Conservation (phyloP, 169 alveolate genomes). For the Plasmodium gallinaceum region DNA sequence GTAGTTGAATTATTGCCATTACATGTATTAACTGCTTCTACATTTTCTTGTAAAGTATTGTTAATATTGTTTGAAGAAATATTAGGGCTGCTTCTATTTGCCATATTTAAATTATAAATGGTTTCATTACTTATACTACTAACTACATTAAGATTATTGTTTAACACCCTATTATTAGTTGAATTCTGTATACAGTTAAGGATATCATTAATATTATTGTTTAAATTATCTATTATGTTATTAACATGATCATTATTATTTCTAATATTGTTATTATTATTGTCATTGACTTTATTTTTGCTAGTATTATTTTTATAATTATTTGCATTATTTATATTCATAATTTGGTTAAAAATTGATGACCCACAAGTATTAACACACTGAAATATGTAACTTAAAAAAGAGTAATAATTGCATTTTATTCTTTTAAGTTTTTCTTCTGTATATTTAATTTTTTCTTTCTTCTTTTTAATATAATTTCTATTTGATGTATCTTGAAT, state of each 20-base stretch:
- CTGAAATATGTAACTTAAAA: slow-evolving; percentile 40
- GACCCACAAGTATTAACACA: slow-evolving; percentile 69
- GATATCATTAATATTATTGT: slow-evolving; percentile 56
- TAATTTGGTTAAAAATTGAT: slow-evolving; percentile 55
- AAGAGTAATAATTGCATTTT: slow-evolving; percentile 47
- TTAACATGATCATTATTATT: slow-evolving; percentile 66
- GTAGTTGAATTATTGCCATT: slow-evolving; percentile 11
- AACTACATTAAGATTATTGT: slow-evolving; percentile 42
- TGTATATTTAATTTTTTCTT: background rate
- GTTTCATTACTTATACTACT: slow-evolving; percentile 72
- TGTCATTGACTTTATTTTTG: slow-evolving; percentile 42
- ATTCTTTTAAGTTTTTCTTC: slow-evolving; percentile 15
- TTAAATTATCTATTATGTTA: slow-evolving; percentile 54
- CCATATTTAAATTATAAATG: slow-evolving; percentile 54
- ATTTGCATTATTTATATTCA: slow-evolving; percentile 14
- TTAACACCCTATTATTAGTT: slow-evolving; percentile 34
- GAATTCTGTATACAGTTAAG: slow-evolving; percentile 68
- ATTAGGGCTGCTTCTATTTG: slow-evolving; percentile 36
- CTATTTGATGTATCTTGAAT: background rate
- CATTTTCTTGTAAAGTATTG: slow-evolving; percentile 53
- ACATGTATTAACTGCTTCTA: slow-evolving; percentile 47
- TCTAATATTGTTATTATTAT: slow-evolving; percentile 30
- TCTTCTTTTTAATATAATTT: background rate
- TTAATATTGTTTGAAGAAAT: slow-evolving; percentile 54
- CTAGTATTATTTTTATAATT: slow-evolving; percentile 10